Evolutionary conservation across 1,139 yeast species (phyloP).

Genomic region (Schwanniomyces etchellsii): DNA sequence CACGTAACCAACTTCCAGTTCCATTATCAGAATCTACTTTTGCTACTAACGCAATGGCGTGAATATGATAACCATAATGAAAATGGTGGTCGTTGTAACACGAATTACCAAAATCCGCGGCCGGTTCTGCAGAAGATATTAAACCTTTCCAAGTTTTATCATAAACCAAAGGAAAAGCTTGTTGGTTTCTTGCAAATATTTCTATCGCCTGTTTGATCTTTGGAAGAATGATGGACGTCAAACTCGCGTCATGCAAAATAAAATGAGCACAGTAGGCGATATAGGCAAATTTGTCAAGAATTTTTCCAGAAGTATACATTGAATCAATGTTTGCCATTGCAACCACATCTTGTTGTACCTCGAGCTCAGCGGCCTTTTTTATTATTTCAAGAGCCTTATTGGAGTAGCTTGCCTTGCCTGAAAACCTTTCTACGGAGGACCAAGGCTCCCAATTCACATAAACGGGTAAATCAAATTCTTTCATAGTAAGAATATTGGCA

Average conservation of each 20-base stretch:
- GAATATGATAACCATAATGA: slow-evolving; percentile 74
- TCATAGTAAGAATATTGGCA: slow-evolving; percentile 47
- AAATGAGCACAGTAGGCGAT: slow-evolving; percentile 58
- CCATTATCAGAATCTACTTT: slow-evolving; percentile 38
- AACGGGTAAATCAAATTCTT: slow-evolving; percentile 40
- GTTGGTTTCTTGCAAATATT: slow-evolving; percentile 52
- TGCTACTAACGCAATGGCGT: slow-evolving; percentile 64
- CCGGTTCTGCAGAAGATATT: slow-evolving; percentile 60
- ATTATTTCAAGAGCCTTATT: slow-evolving; percentile 33
- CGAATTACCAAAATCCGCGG: slow-evolving; percentile 71
- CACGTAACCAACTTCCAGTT: slow-evolving; percentile 21
- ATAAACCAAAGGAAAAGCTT: slow-evolving; percentile 58
- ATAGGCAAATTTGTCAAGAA: slow-evolving; percentile 70
- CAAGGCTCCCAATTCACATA: slow-evolving; percentile 55
- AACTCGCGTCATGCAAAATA: slow-evolving; percentile 42
- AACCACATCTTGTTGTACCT: slow-evolving; percentile 49
- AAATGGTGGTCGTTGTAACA: slow-evolving; percentile 79
- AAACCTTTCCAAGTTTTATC: slow-evolving; percentile 73
- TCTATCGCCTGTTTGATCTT: slow-evolving; percentile 54
- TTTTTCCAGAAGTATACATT: slow-evolving; percentile 75
- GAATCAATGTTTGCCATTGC: slow-evolving; percentile 59
- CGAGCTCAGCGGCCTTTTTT: slow-evolving; percentile 43
- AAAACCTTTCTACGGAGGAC: slow-evolving; percentile 33
- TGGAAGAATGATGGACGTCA: slow-evolving; percentile 41
- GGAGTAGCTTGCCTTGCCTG: slow-evolving; percentile 28